Conservation (phyloP, 768 basidiomycete species). For the Pulveroboletus sp. region DNA sequence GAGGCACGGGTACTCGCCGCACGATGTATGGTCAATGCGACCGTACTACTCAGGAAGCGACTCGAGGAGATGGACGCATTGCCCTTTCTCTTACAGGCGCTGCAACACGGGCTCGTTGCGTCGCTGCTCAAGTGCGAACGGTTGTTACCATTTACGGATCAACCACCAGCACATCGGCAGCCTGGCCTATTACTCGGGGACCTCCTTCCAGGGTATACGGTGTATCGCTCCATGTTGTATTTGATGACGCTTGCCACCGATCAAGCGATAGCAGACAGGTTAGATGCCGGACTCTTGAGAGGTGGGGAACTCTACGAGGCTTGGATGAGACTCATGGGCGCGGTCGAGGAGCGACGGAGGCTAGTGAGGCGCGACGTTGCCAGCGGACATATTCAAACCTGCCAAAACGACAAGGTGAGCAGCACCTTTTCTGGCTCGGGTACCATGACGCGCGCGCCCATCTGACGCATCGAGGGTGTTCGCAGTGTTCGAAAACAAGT, state of each 20-base stretch:
- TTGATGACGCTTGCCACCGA: conserved; percentile 10
- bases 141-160: conserved; percentile 17
- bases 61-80: conserved; percentile 24
- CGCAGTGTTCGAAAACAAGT: no score
- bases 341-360: conserved; percentile 17
- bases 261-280: neutral
- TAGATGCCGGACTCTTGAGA: conserved; percentile 12
- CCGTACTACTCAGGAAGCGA: conserved; percentile 13
- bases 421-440: neutral
- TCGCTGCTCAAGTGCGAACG: conserved; percentile 24
- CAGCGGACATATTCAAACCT: conserved; percentile 21
- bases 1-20: conserved; percentile 12
- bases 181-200: conserved; percentile 11
- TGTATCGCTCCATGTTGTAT: conserved; percentile 23
- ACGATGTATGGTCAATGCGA: conserved; percentile 20
- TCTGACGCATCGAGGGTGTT: neutral
- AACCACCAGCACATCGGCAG: conserved; percentile 3
- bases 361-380: conserved; percentile 15
- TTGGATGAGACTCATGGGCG: conserved; percentile 19
- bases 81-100: conserved; percentile 25
- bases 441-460: neutral
- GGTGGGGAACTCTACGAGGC: conserved; percentile 17
- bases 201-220: conserved; percentile 22
- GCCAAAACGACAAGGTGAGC: conserved; percentile 23
- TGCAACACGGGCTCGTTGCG: conserved; percentile 16